Percentiles rank a stretch among this genome's conserved stretches.
Evolutionary conservation across 345 rosid genomes (phyloP).

Genomic region (Corchorus capsularis): DNA sequence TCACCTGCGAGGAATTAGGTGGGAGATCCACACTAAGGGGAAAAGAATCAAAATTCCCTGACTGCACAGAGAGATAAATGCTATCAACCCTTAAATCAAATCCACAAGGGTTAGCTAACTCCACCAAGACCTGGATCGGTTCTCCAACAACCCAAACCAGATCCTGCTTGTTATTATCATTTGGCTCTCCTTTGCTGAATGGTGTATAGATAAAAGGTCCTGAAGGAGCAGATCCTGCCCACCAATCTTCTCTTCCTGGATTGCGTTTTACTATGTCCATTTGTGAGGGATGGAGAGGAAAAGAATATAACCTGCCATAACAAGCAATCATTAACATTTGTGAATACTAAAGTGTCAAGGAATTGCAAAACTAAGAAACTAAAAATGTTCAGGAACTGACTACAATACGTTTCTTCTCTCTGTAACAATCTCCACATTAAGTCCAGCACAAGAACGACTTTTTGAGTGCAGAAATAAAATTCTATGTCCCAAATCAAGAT

Average conservation of each 20-base stretch:
- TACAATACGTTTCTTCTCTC: neutral
- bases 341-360: slow-evolving; percentile 7
- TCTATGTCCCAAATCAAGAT: neutral
- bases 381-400: neutral
- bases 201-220: slow-evolving; percentile 99
- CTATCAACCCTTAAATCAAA: slow-evolving; percentile 91
- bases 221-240: slow-evolving; percentile 93
- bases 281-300: slow-evolving; percentile 83
- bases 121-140: slow-evolving; percentile 96
- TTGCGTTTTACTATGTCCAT: slow-evolving; percentile 82
- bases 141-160: slow-evolving; percentile 94
- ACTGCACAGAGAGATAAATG: slow-evolving; percentile 86
- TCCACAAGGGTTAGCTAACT: slow-evolving; percentile 98
- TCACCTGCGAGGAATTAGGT: slow-evolving; percentile 95
- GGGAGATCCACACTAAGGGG: slow-evolving; percentile 89
- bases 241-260: slow-evolving; percentile 95
- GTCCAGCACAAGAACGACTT: neutral
- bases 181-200: slow-evolving; percentile 88
- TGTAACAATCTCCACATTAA: neutral
- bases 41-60: slow-evolving; percentile 91
- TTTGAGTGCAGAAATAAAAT: neutral
- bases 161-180: slow-evolving; percentile 79
- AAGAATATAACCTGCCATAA: slow-evolving; percentile 71
- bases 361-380: slow-evolving; percentile 1
- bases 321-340: neutral